phyloP scores from a whole-genome alignment of 2,329 filamentous ascomycete species.

The Aplosporella prunicola region DNA sequence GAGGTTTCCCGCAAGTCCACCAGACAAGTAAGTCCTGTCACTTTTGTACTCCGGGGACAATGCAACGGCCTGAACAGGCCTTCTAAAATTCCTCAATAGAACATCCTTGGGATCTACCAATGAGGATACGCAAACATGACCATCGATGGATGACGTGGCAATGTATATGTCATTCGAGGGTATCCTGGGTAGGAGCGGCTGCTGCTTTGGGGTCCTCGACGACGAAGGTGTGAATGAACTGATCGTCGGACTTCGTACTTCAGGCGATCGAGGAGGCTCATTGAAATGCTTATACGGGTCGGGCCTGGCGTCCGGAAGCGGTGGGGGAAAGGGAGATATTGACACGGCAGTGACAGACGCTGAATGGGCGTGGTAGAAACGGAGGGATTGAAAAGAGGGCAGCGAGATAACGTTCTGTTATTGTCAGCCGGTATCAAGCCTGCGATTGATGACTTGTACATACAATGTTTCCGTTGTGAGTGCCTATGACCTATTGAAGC shows the following conservation, averaged over 20 bases:
- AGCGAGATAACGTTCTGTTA: conserved; percentile 72
- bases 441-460: conserved; percentile 31
- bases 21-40: conserved; percentile 82
- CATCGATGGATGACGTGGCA: conserved; percentile 88
- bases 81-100: conserved; percentile 81
- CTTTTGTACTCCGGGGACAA: conserved; percentile 91
- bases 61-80: conserved; percentile 84
- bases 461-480: conserved; percentile 94
- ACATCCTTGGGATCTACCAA: conserved; percentile 84
- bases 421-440: background rate
- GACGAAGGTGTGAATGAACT: conserved; percentile 33
- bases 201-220: conserved; percentile 46
- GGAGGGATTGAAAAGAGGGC: conserved; percentile 69
- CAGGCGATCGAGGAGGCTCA: conserved; percentile 31
- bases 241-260: conserved; percentile 23
- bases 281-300: conserved; percentile 13
- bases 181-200: conserved; percentile 56
- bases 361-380: conserved; percentile 84
- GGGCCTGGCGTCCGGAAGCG: conserved; percentile 32
- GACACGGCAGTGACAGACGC: conserved; percentile 86
- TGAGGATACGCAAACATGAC: conserved; percentile 86
- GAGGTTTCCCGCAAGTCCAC: conserved; percentile 77
- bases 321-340: conserved; percentile 74
- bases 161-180: conserved; percentile 90
- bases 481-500: conserved; percentile 65